Conservation (phyloP, 176 grass and related monocot genomes). For the Rhynchospora tenuis region DNA sequence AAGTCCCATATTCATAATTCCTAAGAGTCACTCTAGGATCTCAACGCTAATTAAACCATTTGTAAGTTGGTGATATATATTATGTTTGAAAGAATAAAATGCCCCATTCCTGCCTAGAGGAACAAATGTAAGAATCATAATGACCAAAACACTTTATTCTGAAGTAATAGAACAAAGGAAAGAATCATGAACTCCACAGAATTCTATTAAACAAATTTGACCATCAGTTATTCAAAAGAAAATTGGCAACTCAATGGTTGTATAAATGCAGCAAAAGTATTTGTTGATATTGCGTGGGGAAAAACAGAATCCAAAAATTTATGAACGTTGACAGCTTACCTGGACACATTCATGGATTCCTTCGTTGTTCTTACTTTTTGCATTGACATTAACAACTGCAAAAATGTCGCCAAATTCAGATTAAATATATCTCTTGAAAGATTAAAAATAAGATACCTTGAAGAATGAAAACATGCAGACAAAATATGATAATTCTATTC, state of each 20-base stretch:
- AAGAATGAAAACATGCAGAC: neutral
- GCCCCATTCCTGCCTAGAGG: neutral
- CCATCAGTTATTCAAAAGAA: neutral
- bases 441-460: neutral
- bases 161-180: neutral
- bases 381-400: constrained; percentile 40
- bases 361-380: constrained; percentile 32
- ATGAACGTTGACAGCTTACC: neutral
- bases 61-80: neutral
- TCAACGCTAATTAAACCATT: neutral
- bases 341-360: neutral
- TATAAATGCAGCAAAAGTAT: neutral
- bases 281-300: neutral
- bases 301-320: neutral
- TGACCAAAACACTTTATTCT: neutral
- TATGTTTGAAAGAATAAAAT: neutral
- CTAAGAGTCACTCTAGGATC: neutral
- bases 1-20: neutral
- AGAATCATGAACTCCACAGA: too few relatives aligned
- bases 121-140: neutral
- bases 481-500: neutral
- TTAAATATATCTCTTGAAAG: constrained; percentile 2
- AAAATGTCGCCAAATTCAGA: constrained; percentile 14
- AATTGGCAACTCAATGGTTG: neutral
- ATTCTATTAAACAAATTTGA: too few relatives aligned